phyloP scores from a whole-genome alignment of 768 basidiomycete species.

The Lactarius trivialis region DNA sequence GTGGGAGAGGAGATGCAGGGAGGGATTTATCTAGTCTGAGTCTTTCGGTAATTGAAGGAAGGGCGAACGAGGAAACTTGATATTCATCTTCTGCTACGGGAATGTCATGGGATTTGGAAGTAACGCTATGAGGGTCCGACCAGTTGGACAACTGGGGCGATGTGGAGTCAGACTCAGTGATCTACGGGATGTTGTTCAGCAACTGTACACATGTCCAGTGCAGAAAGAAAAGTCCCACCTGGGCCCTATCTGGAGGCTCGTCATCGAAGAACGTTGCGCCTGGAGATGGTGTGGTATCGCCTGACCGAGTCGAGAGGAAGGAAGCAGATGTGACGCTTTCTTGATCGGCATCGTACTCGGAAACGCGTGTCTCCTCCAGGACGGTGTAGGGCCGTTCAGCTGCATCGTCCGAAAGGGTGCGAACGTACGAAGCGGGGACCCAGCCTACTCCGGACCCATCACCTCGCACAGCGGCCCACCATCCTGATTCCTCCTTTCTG shows the following conservation, averaged over 20 bases:
- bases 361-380: constrained; percentile 35
- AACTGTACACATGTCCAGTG: background rate
- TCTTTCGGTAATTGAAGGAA: constrained; percentile 15
- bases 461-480: constrained; percentile 72
- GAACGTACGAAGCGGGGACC: constrained; percentile 71
- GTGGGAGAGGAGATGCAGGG: constrained; percentile 14
- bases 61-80: background rate
- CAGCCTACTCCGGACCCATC: constrained; percentile 55
- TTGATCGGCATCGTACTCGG: constrained; percentile 42
- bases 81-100: background rate
- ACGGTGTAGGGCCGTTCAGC: constrained; percentile 41
- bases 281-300: constrained; percentile 8
- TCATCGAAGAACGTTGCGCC: background rate
- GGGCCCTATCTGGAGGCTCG: constrained; percentile 5
- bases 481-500: constrained; percentile 63
- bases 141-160: background rate
- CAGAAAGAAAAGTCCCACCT: background rate
- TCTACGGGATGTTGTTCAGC: background rate
- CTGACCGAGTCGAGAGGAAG: constrained; percentile 24
- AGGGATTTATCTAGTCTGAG: constrained; percentile 20
- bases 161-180: background rate
- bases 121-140: constrained; percentile 1
- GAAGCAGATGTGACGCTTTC: constrained; percentile 37
- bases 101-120: background rate
- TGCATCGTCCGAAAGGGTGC: constrained; percentile 45